Percentiles rank a stretch among this genome's conserved stretches.
Conservation (phyloP, 352 stramenopile species). For the Plasmopara halstedii region DNA sequence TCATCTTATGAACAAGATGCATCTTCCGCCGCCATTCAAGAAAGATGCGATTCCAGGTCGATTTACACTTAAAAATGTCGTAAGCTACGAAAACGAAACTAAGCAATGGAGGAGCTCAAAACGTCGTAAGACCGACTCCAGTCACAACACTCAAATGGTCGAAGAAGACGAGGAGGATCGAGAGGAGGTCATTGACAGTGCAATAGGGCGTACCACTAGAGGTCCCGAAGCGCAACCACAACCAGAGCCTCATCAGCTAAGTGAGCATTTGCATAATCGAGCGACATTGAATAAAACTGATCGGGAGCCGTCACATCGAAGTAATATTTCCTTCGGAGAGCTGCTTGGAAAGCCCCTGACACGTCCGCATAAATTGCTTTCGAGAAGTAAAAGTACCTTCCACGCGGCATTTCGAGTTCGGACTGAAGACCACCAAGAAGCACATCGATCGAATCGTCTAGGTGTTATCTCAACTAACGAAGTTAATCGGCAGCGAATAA, state of each 20-base stretch:
- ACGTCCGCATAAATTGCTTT: slow-evolving; percentile 7
- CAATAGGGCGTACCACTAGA: not conserved
- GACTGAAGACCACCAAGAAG: not conserved
- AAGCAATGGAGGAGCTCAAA: slow-evolving; percentile 6
- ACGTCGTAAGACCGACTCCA: slow-evolving; percentile 13
- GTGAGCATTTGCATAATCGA: not conserved
- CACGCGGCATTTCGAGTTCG: slow-evolving; percentile 22
- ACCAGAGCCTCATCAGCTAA: not conserved
- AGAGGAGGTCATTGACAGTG: slow-evolving; percentile 4
- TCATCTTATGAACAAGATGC: slow-evolving; percentile 91
- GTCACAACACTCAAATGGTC: slow-evolving; percentile 14
- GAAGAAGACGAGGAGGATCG: slow-evolving; percentile 38
- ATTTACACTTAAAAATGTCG: slow-evolving; percentile 34
- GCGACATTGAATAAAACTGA: not conserved
- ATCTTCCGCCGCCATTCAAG: slow-evolving; percentile 77
- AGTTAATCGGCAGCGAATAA: slow-evolving; percentile 32
- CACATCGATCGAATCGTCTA: slow-evolving; percentile 11
- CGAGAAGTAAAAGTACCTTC: slow-evolving; percentile 12
- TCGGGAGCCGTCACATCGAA: not conserved
- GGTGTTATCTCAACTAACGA: slow-evolving; percentile 58
- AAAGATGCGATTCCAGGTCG: slow-evolving; percentile 51
- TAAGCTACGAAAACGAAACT: not conserved
- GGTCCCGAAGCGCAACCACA: not conserved
- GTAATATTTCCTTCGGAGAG: not conserved
- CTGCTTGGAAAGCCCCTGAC: slow-evolving; percentile 18